Evolutionary conservation across 805 yeast species (phyloP), one percentile per base, ranked within the genome.

Genomic region (Ogataea nitratoaversa): DNA sequence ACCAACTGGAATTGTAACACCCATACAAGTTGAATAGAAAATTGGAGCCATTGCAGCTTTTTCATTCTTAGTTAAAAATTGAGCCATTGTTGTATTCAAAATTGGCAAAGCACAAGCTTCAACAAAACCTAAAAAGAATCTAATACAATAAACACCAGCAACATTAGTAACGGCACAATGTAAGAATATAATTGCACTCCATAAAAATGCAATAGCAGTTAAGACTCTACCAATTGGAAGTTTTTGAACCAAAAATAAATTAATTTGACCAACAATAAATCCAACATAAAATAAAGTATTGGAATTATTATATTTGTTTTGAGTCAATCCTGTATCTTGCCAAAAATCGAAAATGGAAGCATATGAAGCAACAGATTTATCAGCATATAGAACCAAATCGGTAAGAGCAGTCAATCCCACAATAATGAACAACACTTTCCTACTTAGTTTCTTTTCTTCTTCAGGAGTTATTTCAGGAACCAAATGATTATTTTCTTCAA

Each of bases 41-140:
- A 76, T 42, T 17, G 82, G 82, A 36, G 78, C 76, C 24, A 72
- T 64, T 1, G 73, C 65, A 17, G 77, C 76, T 44, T 78, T 47
- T 34, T 66, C 64, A 18, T 63, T 53, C 12, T 67, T 60, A 2
- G 74, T 73, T 39, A 74, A 61, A 50, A 74, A 76, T 57, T 72
- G 75, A 14, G 68, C 68, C 67, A 72, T 59, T 1, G 80, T 74
- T 35, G 66, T 65, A 42, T 70, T 69, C 36, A 76, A 49, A 20
- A 65, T 54, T 19, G 78, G 75, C 4, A 69, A 50, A 14, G 70
- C 71, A 37, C 66, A 63, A 31, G 71, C 52, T 53, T 73, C 79
- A 12, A 67, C 66, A 39, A 76, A 62, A 2, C 83, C 83, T 19
- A 77, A 56, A 48, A 74, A 69, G 52, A 76, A 72, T 47, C 82